Evolutionary conservation across 305 asterid genomes (phyloP).

Genomic region (Fraxinus velutina): DNA sequence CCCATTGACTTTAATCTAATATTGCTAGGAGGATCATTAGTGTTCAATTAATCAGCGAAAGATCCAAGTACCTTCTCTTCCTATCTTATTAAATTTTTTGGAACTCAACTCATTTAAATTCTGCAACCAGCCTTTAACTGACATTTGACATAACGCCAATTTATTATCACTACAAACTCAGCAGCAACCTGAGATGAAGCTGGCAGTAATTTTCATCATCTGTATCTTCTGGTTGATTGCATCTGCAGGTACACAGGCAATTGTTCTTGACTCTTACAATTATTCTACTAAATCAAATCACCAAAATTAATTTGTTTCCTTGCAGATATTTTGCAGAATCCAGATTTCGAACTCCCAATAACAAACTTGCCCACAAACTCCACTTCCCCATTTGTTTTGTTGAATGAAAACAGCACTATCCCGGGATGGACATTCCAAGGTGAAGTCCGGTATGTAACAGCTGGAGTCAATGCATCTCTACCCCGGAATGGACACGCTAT

Average conservation of each 20-base stretch:
- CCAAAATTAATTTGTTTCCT: neutral
- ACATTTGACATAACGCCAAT: neutral
- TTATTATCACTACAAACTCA: neutral
- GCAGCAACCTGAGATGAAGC: constrained; percentile 28
- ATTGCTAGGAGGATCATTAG: neutral
- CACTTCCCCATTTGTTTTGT: constrained; percentile 26
- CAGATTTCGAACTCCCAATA: constrained; percentile 55
- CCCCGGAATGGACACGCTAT: constrained; percentile 48
- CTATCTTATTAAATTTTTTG: neutral
- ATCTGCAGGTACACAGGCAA: constrained; percentile 37
- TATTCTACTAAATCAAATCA: neutral
- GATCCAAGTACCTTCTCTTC: constrained; percentile 22
- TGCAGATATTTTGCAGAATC: constrained; percentile 52
- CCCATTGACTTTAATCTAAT: neutral
- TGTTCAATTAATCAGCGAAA: constrained; percentile 3
- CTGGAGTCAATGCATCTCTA: constrained; percentile 27
- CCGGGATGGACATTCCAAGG: constrained; percentile 64
- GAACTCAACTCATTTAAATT: neutral
- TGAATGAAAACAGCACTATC: constrained; percentile 42
- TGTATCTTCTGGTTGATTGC: constrained; percentile 26
- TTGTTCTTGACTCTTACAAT: neutral
- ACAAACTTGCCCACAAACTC: constrained; percentile 39
- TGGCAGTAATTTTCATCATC: constrained; percentile 21
- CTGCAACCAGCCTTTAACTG: neutral
- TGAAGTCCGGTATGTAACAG: constrained; percentile 32